phyloP scores from a whole-genome alignment of 2,329 filamentous ascomycete genomes.

The Hypoxylon sp. region DNA sequence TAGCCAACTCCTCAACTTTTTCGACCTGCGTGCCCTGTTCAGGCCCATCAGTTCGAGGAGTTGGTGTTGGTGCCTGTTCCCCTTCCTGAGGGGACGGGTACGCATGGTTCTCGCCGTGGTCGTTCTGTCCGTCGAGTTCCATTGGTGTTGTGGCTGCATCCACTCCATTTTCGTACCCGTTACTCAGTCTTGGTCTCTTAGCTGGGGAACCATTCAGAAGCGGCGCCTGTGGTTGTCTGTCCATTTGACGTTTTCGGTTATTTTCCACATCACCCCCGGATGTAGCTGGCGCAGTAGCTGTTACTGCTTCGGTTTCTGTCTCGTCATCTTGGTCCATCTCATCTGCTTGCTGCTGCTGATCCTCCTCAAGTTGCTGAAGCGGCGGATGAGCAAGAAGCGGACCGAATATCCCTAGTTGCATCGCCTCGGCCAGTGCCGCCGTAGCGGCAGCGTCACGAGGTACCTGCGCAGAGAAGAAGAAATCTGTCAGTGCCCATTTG shows the following conservation, averaged over 20 bases:
- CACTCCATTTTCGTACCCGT: conserved; percentile 66
- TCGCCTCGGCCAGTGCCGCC: conserved; percentile 56
- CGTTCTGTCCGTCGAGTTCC: conserved; percentile 64
- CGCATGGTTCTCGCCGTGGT: conserved; percentile 59
- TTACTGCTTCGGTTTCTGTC: conserved; percentile 39
- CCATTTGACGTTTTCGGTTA: conserved; percentile 60
- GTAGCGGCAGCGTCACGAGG: conserved; percentile 54
- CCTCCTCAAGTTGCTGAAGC: conserved; percentile 42
- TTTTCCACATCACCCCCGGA: conserved; percentile 53
- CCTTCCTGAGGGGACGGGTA: conserved; percentile 71
- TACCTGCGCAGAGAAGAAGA: conserved; percentile 53
- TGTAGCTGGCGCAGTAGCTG: conserved; percentile 32
- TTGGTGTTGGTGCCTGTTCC: conserved; percentile 62
- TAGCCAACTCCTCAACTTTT: conserved; percentile 67
- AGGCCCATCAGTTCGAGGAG: conserved; percentile 66
- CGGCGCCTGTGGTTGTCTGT: conserved; percentile 54
- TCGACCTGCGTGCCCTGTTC: conserved; percentile 72
- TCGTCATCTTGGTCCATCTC: conserved; percentile 47
- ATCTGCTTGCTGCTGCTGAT: conserved; percentile 43
- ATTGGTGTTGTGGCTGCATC: conserved; percentile 65
- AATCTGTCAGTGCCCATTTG: conserved; percentile 52
- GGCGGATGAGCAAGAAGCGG: conserved; percentile 59
- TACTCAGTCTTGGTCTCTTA: conserved; percentile 68
- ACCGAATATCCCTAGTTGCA: conserved; percentile 65
- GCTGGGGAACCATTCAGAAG: conserved; percentile 64